These are phyloP conservation scores for Xerocomus potaroensis DNA, from an alignment of 768 basidiomycete species.

Conservation along the genomic window DNA sequence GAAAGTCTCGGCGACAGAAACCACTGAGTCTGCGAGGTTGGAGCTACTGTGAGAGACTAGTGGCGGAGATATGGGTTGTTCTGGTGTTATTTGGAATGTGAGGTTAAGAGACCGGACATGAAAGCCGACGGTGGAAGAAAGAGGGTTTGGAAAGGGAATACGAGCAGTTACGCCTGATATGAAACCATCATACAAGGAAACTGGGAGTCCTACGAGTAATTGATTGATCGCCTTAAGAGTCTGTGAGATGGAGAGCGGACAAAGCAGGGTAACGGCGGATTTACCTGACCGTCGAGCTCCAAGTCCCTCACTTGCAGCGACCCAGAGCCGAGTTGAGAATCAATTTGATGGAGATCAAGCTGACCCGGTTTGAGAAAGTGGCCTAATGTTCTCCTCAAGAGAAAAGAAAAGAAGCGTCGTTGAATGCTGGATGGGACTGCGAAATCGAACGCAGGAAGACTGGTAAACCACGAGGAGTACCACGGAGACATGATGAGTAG, in stretches of 20 bases:
- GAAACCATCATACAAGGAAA: conserved; percentile 65
- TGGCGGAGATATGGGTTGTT: conserved; percentile 12
- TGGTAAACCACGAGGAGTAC: conserved; percentile 52
- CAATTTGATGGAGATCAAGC: conserved; percentile 80
- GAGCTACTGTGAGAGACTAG: conserved; percentile 17
- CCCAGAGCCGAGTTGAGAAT: conserved; percentile 90
- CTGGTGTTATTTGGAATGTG: conserved; percentile 47
- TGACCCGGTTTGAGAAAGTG: conserved; percentile 87
- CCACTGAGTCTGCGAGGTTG: conserved; percentile 74
- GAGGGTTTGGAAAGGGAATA: conserved; percentile 83
- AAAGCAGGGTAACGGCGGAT: conserved; percentile 14
- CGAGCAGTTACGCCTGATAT: conserved; percentile 72
- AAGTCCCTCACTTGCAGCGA: conserved; percentile 83
- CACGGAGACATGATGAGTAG: conserved; percentile 43
- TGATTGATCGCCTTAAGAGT: conserved; percentile 69
- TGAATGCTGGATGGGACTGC: conserved; percentile 71
- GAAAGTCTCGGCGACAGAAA: conserved; percentile 82
- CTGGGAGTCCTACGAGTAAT: conserved; percentile 58
- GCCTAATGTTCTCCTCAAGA: conserved; percentile 78
- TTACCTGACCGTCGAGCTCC: conserved; percentile 73
- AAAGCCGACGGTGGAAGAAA: conserved; percentile 68
- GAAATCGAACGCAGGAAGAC: conserved; percentile 62
- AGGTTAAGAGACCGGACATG: conserved; percentile 67
- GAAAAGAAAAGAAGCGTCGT: conserved; percentile 84
- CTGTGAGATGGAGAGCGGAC: conserved; percentile 13